These are phyloP conservation scores for Diaporthe longicolla DNA, from an alignment of 2,329 filamentous ascomycete species.

Conservation along the genomic window DNA sequence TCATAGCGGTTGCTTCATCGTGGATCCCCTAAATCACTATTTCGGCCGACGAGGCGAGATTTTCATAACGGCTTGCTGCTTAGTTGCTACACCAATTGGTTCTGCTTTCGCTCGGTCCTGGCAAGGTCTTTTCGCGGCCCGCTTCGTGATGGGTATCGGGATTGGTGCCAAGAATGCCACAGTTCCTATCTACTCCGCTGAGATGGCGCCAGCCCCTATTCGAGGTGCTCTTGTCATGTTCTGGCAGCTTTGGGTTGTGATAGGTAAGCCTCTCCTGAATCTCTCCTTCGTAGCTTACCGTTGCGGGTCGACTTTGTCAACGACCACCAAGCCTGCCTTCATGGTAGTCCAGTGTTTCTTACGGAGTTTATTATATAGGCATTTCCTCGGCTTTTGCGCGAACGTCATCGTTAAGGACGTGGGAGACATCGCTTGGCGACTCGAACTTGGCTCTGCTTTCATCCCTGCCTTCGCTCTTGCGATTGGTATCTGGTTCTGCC, in stretches of 20 bases:
- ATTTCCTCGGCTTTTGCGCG: conserved; percentile 72
- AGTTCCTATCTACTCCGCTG: conserved; percentile 42
- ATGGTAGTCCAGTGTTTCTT: neutral
- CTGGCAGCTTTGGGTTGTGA: conserved; percentile 42
- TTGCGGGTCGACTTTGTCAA: too few relatives aligned
- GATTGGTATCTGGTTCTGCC: conserved; percentile 74
- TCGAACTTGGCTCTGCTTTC: conserved; percentile 75
- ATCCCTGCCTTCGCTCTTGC: conserved; percentile 71
- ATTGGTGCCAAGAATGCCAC: conserved; percentile 42
- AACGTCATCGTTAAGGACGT: conserved; percentile 70
- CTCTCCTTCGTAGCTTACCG: too few relatives aligned
- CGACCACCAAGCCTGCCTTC: too few relatives aligned
- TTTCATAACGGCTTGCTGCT: conserved; percentile 81
- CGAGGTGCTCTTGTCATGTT: conserved; percentile 43
- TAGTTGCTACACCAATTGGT: conserved; percentile 78
- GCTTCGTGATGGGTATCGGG: conserved; percentile 60
- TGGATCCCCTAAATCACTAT: conserved; percentile 64
- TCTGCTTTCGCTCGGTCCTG: conserved; percentile 79
- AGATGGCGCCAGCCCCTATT: conserved; percentile 40
- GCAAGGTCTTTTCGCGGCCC: conserved; percentile 78
- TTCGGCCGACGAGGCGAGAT: conserved; percentile 72
- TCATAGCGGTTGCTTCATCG: conserved; percentile 58
- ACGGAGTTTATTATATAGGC: conserved; percentile 45
- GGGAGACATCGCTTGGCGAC: conserved; percentile 69
- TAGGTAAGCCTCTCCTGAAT: neutral